Evolutionary conservation across 2,329 filamentous ascomycete species (phyloP), one percentile per base, ranked within the genome.

Genomic region (Berkeleyomyces basicola): DNA sequence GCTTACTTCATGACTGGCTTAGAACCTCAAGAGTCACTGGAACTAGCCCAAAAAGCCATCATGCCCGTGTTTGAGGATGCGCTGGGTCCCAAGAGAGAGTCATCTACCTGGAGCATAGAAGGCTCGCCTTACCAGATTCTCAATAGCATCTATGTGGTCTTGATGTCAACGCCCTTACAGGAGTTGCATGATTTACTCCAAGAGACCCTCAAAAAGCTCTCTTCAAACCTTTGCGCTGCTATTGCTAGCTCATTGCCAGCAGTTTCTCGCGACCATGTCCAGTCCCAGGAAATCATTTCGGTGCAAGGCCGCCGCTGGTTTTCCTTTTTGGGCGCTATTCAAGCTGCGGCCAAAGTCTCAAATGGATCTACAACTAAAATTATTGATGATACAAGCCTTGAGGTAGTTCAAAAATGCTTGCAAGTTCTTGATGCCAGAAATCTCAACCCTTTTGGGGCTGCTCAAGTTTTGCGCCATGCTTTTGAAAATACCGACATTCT

Each of bases 231-330:
- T n/a, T 76, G 85, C 36, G 76, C 82, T 40, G 79, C 81, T 44
- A 83, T 96, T 63, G 84, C 84, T 61, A 81, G 82, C 4, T 95
- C 90, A 0, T 79, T 88, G 4, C 90, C 91, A 0, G 90, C 92
- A 69, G 84, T 92, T 63, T 90, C 90, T 0, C 86, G 86, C 66
- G 87, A 90, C 16, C 88, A 88, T 67, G 78, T 81, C 36, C 78
- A 78, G 49, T 95, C 89, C 0, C 90, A 96, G 70, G 78, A 82
- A 59, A 76, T 77, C 47, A 78, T 95, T 36, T 81, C 82, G 7
- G 77, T 83, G 5, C 81, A 87, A 68, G 84, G 85, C 0, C 76
- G 78, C 55, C 83, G 87, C 0, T 89, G 89, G 74, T 85, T 87
- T 65, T 74, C 79, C 1, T 62, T 64, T 23, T 37, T 61, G 33